Evolutionary conservation across 2,329 filamentous ascomycete genomes (phyloP).

Genomic region (Lasiodiplodia gonubiensis): DNA sequence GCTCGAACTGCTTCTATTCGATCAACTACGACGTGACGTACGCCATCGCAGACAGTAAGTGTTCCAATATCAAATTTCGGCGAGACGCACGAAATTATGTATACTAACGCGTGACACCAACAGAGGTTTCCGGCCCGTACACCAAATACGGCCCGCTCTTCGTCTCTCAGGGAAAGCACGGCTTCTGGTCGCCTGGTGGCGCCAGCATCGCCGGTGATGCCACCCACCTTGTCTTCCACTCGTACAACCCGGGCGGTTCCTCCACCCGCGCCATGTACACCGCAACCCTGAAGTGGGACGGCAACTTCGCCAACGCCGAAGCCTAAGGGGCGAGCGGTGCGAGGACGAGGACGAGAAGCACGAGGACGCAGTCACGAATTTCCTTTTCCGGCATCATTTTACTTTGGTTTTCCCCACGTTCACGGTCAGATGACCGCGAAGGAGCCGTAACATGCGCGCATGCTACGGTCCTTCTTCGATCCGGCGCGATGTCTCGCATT

Average conservation of each 20-base stretch:
- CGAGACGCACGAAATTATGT: neutral
- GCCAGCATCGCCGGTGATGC: slow-evolving; percentile 24
- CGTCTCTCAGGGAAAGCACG: slow-evolving; percentile 20
- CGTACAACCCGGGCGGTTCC: slow-evolving; percentile 19
- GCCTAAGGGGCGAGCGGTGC: neutral
- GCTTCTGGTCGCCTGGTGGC: slow-evolving; percentile 29
- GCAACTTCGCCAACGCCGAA: slow-evolving; percentile 15
- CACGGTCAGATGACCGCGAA: neutral
- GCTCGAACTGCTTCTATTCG: slow-evolving; percentile 64
- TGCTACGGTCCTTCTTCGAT: neutral
- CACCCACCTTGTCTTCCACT: slow-evolving; percentile 26
- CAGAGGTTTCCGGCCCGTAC: slow-evolving; percentile 26
- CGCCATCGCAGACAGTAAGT: slow-evolving; percentile 49
- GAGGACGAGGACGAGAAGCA: neutral
- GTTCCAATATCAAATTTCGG: neutral
- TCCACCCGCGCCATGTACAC: slow-evolving; percentile 21
- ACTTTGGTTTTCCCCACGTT: neutral
- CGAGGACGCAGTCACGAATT: slow-evolving; percentile 10
- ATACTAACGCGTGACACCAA: neutral
- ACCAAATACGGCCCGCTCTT: slow-evolving; percentile 26
- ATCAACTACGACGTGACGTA: slow-evolving; percentile 64
- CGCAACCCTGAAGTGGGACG: slow-evolving; percentile 11
- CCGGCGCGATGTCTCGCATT: neutral
- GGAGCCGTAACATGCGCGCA: neutral
- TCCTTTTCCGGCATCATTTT: neutral